Percentiles rank a stretch among this genome's conserved stretches.
Conservation (phyloP, 345 rosid genomes). For the Sonneratia alba region DNA sequence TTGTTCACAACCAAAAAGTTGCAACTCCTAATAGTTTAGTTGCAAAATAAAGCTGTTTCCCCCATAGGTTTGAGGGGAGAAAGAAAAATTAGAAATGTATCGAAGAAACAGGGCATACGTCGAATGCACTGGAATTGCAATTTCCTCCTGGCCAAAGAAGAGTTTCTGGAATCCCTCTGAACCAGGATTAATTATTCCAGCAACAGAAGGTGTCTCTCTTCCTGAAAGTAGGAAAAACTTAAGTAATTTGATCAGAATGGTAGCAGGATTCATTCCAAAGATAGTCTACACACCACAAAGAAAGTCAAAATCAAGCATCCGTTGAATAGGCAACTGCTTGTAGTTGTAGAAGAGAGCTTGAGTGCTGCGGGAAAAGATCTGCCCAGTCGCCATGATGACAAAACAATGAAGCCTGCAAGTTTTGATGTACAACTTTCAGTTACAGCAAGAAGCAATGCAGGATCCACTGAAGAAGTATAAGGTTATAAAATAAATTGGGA, state of each 20-base stretch:
- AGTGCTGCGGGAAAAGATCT: conserved; percentile 73
- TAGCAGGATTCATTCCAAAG: background rate
- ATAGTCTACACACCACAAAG: conserved; percentile 56
- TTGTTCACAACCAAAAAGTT: background rate
- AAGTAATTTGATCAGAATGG: background rate
- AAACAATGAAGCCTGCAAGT: conserved; percentile 32
- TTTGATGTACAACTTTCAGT: background rate
- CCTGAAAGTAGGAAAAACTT: conserved; percentile 31
- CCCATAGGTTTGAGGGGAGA: background rate
- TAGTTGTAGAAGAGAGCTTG: conserved; percentile 90
- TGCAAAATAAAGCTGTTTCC: background rate
- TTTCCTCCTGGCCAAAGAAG: conserved; percentile 95
- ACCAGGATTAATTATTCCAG: conserved; percentile 91
- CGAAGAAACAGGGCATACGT: conserved; percentile 35
- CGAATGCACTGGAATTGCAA: conserved; percentile 93
- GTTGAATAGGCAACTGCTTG: conserved; percentile 93
- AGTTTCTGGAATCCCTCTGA: conserved; percentile 96
- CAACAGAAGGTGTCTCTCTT: conserved; percentile 93
- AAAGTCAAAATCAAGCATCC: conserved; percentile 99
- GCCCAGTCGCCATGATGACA: conserved; percentile 80
- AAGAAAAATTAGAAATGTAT: background rate
- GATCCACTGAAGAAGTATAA: background rate
- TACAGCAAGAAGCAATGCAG: background rate
- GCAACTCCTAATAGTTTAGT: background rate
- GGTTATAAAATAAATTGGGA: background rate